Evolutionary conservation across 331 rosid genomes (phyloP).

Genomic region (Spiraea crenata): DNA sequence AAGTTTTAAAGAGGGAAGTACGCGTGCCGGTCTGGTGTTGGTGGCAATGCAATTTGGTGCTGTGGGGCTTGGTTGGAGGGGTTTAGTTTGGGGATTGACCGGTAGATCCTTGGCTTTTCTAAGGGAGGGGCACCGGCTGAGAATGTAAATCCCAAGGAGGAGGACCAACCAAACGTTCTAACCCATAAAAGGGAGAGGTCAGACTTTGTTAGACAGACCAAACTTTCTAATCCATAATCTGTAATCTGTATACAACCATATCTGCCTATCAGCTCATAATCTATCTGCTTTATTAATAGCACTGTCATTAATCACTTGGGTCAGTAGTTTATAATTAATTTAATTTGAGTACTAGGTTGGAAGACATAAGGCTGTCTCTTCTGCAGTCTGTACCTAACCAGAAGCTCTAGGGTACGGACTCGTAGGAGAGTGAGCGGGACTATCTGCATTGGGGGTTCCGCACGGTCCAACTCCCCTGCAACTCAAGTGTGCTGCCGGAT

Average conservation of each 20-base stretch:
- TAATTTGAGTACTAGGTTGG: not conserved
- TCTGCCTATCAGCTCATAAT: conserved; percentile 10
- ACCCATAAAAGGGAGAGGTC: not conserved
- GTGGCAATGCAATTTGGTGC: not conserved
- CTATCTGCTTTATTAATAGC: not conserved
- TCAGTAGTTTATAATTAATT: no score
- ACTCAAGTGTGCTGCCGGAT: no score
- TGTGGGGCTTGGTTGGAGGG: conserved; percentile 16
- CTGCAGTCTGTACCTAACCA: not conserved
- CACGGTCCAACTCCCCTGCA: no score
- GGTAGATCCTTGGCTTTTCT: conserved; percentile 40
- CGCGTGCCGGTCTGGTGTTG: conserved; percentile 4
- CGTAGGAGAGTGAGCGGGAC: no score
- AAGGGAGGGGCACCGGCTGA: not conserved
- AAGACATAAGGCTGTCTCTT: not conserved
- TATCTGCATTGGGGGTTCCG: no score
- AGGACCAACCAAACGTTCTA: conserved; percentile 49
- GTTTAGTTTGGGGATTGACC: conserved; percentile 40
- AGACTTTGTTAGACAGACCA: conserved; percentile 35
- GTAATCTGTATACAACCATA: not conserved
- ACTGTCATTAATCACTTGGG: not conserved
- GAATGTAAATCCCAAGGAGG: conserved; percentile 16
- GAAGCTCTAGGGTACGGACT: no score
- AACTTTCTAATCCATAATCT: conserved; percentile 28
- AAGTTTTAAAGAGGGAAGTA: not conserved